Percentiles rank a stretch among this genome's conserved stretches.
These are phyloP conservation scores for Cercospora sp. DNA, from an alignment of 2,329 filamentous ascomycete genomes.

Conservation along the genomic window DNA sequence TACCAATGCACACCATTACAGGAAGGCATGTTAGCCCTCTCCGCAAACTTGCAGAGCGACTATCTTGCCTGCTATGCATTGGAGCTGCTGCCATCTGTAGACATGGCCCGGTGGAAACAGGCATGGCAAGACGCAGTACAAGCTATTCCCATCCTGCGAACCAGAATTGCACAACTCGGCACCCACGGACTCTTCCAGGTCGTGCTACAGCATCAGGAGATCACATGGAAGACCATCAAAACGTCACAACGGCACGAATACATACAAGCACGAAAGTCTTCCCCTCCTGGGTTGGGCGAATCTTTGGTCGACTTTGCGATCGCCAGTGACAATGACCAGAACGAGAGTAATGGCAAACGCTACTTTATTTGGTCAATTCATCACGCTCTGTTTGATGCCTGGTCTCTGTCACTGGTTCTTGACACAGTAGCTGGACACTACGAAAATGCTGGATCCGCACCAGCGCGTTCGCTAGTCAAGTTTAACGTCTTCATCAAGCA, in stretches of 20 bases:
- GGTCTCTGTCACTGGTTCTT: constrained; percentile 41
- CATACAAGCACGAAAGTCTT: background rate
- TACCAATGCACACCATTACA: background rate
- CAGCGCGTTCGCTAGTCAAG: background rate
- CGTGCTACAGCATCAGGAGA: background rate
- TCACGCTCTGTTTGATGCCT: constrained; percentile 46
- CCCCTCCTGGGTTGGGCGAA: background rate
- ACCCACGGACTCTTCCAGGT: background rate
- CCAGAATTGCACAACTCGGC: background rate
- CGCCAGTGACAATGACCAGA: background rate
- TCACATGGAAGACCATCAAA: background rate
- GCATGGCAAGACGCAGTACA: background rate
- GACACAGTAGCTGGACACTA: constrained; percentile 16
- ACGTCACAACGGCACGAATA: background rate
- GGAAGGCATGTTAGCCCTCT: background rate
- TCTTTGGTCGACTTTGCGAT: background rate
- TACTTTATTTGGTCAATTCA: constrained; percentile 42
- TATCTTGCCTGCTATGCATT: background rate
- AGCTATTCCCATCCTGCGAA: background rate
- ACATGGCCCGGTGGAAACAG: background rate
- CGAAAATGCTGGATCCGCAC: background rate
- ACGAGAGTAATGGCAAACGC: background rate
- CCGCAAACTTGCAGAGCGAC: background rate
- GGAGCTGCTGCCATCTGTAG: background rate
- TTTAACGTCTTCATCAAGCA: background rate